Conservation (phyloP, 257 asterid genomes). For the Solanum ahanhuiri region DNA sequence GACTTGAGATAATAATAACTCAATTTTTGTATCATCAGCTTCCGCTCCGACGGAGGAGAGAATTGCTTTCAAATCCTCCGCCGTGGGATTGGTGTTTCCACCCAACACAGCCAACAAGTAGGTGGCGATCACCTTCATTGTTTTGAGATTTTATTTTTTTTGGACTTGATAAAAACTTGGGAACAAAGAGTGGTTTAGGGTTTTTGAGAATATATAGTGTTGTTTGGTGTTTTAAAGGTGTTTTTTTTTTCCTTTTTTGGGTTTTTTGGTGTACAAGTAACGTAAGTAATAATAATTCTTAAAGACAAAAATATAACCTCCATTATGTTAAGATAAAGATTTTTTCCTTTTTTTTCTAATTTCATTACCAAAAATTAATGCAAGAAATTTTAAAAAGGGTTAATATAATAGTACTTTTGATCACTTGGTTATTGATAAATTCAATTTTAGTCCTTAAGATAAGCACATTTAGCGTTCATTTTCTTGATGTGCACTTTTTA, state of each 20-base stretch:
- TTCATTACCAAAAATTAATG: background rate
- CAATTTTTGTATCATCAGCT: slow-evolving; percentile 10
- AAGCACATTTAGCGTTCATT: background rate
- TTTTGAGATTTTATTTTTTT: background rate
- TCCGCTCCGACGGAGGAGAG: slow-evolving; percentile 15
- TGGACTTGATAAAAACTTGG: background rate
- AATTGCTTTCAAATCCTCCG: slow-evolving; percentile 7
- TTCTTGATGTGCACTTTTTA: background rate
- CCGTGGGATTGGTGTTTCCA: slow-evolving; percentile 4
- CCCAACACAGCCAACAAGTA: slow-evolving; percentile 14
- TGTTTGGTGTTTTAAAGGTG: background rate
- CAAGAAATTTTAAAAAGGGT: background rate
- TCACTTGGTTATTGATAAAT: background rate
- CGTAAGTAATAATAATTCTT: background rate
- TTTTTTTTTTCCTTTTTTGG: background rate
- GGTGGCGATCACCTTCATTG: slow-evolving; percentile 9
- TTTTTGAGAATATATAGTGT: background rate
- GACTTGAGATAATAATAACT: slow-evolving; percentile 13
- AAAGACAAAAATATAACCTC: background rate
- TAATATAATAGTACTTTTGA: background rate
- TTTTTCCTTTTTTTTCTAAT: background rate
- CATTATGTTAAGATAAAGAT: background rate
- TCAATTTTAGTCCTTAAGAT: background rate
- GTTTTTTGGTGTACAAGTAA: background rate
- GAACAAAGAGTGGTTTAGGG: background rate